Conservation (phyloP, 176 grass and related monocot species). For the Oryza coarctata region DNA sequence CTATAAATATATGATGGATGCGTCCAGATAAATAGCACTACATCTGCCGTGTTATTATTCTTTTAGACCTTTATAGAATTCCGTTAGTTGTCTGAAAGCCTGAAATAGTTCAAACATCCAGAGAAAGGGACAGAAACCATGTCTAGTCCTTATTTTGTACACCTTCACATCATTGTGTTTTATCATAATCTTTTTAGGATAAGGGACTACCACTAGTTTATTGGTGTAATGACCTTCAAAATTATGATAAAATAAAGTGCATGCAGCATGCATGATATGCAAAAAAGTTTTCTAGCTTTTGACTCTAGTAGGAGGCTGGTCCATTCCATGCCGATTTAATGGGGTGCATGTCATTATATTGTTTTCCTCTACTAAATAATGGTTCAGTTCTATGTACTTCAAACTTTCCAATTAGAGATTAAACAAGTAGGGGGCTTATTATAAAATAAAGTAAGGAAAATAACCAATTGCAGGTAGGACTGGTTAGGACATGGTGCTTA, state of each 20-base stretch:
- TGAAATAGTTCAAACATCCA: slow-evolving; percentile 16
- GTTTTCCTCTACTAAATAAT: slow-evolving; percentile 22
- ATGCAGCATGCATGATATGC: slow-evolving; percentile 1
- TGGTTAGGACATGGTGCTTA: slow-evolving; percentile 37
- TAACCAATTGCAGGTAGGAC: slow-evolving; percentile 3
- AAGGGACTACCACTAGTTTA: neutral
- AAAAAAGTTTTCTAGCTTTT: slow-evolving; percentile 37
- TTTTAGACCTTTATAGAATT: slow-evolving; percentile 4
- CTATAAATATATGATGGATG: slow-evolving; percentile 23
- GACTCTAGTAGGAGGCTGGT: slow-evolving; percentile 30
- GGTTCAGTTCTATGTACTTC: slow-evolving; percentile 20
- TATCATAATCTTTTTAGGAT: slow-evolving; percentile 3
- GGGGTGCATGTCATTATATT: slow-evolving; percentile 20
- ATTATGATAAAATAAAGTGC: neutral
- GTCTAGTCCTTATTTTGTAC: neutral
- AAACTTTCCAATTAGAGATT: slow-evolving; percentile 15
- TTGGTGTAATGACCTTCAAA: neutral
- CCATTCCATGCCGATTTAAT: slow-evolving; percentile 44
- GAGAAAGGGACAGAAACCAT: slow-evolving; percentile 11
- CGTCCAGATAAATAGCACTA: slow-evolving; percentile 13
- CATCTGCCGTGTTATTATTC: slow-evolving; percentile 3
- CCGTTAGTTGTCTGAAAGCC: slow-evolving; percentile 15
- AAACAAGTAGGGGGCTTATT: neutral
- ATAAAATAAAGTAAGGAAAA: neutral
- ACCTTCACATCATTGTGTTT: slow-evolving; percentile 21